These are phyloP conservation scores for Kodamaea restingae DNA, from an alignment of 805 yeast species.

Conservation along the genomic window DNA sequence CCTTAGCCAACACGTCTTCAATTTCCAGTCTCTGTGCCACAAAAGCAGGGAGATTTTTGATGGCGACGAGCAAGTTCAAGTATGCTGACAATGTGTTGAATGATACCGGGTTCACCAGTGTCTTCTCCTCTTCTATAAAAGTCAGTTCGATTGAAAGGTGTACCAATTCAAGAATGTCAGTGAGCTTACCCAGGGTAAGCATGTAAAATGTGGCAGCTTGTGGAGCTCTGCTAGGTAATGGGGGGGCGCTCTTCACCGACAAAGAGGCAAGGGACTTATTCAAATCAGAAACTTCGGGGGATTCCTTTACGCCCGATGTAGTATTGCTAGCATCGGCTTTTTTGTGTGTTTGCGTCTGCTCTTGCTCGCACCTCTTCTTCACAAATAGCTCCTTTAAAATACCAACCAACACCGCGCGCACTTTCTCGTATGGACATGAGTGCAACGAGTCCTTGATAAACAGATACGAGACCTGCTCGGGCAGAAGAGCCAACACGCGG, in stretches of 20 bases:
- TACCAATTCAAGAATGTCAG: conserved; percentile 5
- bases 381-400: conserved; percentile 65
- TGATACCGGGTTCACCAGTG: conserved; percentile 19
- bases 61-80: conserved; percentile 48
- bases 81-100: conserved; percentile 50
- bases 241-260: conserved; percentile 17
- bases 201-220: conserved; percentile 5
- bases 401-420: conserved; percentile 57
- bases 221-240: conserved; percentile 32
- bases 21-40: conserved; percentile 14
- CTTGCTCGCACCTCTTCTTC: conserved; percentile 22
- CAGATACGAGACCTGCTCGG: conserved; percentile 53
- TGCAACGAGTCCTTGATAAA: conserved; percentile 62
- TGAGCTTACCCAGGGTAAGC: conserved; percentile 4
- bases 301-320: not conserved
- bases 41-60: conserved; percentile 22
- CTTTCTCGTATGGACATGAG: conserved; percentile 61
- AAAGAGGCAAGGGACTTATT: not conserved
- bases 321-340: not conserved
- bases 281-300: not conserved
- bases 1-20: conserved; percentile 11
- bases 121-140: conserved; percentile 14
- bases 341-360: not conserved
- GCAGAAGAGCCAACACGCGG: conserved; percentile 54
- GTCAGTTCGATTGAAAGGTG: conserved; percentile 7